phyloP scores from a whole-genome alignment of 495 filamentous ascomycete species.

The Hypomontagnella monticulosa region DNA sequence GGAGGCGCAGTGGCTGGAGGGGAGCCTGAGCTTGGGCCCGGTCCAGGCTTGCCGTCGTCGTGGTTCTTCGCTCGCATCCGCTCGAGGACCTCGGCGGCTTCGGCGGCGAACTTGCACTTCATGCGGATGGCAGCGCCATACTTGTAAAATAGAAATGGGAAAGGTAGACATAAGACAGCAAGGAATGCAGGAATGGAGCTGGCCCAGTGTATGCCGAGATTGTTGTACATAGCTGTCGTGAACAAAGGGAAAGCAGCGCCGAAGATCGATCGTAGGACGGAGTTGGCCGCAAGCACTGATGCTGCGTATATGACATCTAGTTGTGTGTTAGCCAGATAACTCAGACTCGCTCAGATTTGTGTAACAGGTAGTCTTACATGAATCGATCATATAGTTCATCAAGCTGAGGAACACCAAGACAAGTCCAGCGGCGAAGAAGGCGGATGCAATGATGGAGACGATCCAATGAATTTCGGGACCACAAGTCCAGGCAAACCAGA shows the following conservation, averaged over 20 bases:
- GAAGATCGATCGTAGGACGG: slow-evolving; percentile 71
- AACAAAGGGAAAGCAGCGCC: slow-evolving; percentile 89
- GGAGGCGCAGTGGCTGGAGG: too few species aligned
- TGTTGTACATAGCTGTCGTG: slow-evolving; percentile 77
- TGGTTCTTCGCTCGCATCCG: slow-evolving; percentile 24
- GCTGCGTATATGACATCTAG: slow-evolving; percentile 79
- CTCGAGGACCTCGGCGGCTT: slow-evolving; percentile 65
- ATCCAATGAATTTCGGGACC: slow-evolving; percentile 61
- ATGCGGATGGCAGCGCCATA: slow-evolving; percentile 73
- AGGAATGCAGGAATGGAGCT: slow-evolving; percentile 81
- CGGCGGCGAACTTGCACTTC: slow-evolving; percentile 78
- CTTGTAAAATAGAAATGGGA: slow-evolving; percentile 82
- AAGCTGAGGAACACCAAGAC: slow-evolving; percentile 74
- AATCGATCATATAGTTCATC: slow-evolving; percentile 84
- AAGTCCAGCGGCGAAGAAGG: slow-evolving; percentile 58
- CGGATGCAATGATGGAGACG: slow-evolving; percentile 57
- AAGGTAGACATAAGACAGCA: slow-evolving; percentile 77
- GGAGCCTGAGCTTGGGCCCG: too few species aligned
- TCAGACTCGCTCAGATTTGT: not conserved
- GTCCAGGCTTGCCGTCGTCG: not conserved
- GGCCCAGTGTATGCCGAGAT: slow-evolving; percentile 85
- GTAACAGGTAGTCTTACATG: slow-evolving; percentile 48
- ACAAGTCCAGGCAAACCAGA: slow-evolving; percentile 72
- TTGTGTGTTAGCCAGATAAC: slow-evolving; percentile 5
- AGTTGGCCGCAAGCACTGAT: slow-evolving; percentile 80